Conservation (phyloP, 2,329 filamentous ascomycete species). For the Colletotrichum higginsianum region DNA sequence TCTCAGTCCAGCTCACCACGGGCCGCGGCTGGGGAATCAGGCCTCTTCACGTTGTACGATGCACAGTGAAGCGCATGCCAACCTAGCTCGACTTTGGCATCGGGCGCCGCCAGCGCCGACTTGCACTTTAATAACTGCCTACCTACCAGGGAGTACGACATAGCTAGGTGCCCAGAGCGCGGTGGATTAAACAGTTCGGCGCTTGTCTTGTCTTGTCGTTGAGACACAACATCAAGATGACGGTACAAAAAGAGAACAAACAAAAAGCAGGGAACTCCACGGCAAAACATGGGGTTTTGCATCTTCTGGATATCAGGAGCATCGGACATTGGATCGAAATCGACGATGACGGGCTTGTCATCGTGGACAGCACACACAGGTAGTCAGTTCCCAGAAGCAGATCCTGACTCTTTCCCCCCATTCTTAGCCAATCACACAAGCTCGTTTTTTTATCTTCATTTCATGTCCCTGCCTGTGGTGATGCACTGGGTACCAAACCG, state of each 20-base stretch:
- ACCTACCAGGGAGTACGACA: too few relatives aligned
- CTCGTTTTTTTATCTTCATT: too few relatives aligned
- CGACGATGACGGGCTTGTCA: slow-evolving; percentile 35
- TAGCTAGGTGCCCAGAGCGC: too few relatives aligned
- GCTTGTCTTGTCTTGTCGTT: neutral
- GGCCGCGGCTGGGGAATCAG: slow-evolving; percentile 11
- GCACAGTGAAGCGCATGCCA: neutral
- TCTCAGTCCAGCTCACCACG: slow-evolving; percentile 34
- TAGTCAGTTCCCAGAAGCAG: slow-evolving; percentile 6
- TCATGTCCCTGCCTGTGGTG: neutral
- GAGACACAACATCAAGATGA: neutral
- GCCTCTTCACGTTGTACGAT: slow-evolving; percentile 1
- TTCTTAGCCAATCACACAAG: neutral
- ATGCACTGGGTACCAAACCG: too few relatives aligned
- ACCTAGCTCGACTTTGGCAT: neutral
- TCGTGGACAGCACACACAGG: slow-evolving; percentile 14
- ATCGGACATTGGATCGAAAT: slow-evolving; percentile 34
- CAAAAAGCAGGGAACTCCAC: neutral
- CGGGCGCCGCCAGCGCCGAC: too few relatives aligned
- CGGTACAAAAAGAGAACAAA: neutral
- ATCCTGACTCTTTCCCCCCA: neutral
- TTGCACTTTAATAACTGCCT: too few relatives aligned
- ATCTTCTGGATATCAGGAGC: slow-evolving; percentile 25
- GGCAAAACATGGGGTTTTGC: slow-evolving; percentile 37
- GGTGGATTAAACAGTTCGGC: too few relatives aligned